phyloP scores from a whole-genome alignment of 345 rosid species.

The Gossypium anomalum region DNA sequence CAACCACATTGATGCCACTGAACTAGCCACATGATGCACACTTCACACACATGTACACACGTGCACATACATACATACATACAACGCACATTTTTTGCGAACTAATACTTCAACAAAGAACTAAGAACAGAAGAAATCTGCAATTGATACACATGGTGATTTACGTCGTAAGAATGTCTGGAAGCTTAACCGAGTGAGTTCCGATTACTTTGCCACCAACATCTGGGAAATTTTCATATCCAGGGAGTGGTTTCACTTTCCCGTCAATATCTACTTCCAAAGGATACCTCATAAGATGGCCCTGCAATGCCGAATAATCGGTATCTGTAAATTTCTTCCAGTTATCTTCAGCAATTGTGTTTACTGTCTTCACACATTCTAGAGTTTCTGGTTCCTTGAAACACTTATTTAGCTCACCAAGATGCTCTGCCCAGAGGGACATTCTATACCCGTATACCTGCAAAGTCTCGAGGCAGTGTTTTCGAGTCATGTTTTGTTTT shows the following conservation, averaged over 20 bases:
- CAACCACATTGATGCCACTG: too few species aligned
- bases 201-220: conserved; percentile 83
- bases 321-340: conserved; percentile 51
- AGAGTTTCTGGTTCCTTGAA: conserved; percentile 51
- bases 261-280: conserved; percentile 53
- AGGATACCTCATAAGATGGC: conserved; percentile 90
- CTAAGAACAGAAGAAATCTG: too few species aligned
- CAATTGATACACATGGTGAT: neutral
- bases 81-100: too few species aligned
- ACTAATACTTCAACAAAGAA: too few species aligned
- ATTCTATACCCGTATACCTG: conserved; percentile 90
- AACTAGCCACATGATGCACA: too few species aligned
- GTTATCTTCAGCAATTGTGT: conserved; percentile 51
- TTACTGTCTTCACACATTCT: conserved; percentile 60
- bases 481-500: neutral
- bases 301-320: conserved; percentile 38
- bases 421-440: conserved; percentile 96
- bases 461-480: neutral
- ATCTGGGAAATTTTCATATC: conserved; percentile 71
- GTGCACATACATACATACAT: too few species aligned
- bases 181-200: conserved; percentile 43
- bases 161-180: conserved; percentile 74
- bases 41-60: too few species aligned
- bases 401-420: conserved; percentile 38
- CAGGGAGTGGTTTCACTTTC: conserved; percentile 51